Base-by-base conservation (phyloP, 306 rosid species). In the Lathyrus aphaca region DNA sequence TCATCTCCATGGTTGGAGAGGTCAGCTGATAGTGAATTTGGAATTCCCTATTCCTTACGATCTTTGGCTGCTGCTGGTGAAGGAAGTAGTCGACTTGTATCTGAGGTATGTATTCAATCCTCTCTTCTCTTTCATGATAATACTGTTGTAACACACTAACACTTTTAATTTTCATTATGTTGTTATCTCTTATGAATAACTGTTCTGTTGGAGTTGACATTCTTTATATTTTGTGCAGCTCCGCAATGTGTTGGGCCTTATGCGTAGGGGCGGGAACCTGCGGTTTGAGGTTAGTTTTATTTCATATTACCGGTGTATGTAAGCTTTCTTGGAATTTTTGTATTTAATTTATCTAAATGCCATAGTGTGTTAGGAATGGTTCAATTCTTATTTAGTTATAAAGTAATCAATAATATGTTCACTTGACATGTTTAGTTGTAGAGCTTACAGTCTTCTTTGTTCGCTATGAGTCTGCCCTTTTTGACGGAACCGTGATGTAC, bases 191-290 rank as follows among this genome's bases (percentile, higher is more conserved):
- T 63, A 27, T 15, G 19, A 72, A 45, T 49, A 50, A 38, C 55
- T 64, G 38, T 69, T 69, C 49, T 43, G 18, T 13, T 74, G 57
- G 40, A 58, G 69, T 65, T 87, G 44, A 86, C 79, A 23, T 65
- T 25, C 75, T 59, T 30, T 68, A 50, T 42, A 62, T 55, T 67
- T 48, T 69, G 58, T 74, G 87, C 97, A 95, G 91, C 87, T 95
- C 75, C 92, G 96, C 78, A 91, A 85, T 82, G 95, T 87, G 72
- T 72, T 91, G 78, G 99, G 99, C 63, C 82, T 95, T 78, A 86
- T 95, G 86, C 95, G 93, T 2, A 69, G 99, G 80, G 95, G 97
- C 7, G 95, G 89, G 80, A 83, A 74, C 76, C 69, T 95, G 83
- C 91, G 97, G 69, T 76, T 86, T 25, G 97, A 95, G 97, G 99